phyloP scores from a whole-genome alignment of 2,329 filamentous ascomycete species.

The Aspergillus alliaceus region DNA sequence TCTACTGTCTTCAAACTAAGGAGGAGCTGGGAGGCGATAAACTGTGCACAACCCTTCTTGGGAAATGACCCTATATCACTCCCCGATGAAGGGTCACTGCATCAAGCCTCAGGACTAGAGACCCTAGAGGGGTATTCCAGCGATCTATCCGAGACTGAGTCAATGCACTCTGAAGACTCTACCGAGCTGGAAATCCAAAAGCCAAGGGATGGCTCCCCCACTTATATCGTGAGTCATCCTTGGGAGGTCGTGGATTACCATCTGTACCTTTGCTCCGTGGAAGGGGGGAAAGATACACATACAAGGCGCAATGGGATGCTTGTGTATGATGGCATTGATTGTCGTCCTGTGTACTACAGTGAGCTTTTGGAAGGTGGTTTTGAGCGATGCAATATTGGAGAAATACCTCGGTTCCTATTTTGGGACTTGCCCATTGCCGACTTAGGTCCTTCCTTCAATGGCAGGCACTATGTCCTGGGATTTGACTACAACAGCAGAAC shows the following conservation, averaged over 20 bases:
- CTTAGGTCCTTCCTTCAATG: constrained; percentile 12
- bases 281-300: constrained; percentile 18
- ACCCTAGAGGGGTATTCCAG: constrained; percentile 3
- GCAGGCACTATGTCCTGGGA: constrained; percentile 27
- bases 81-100: not conserved
- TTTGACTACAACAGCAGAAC: constrained; percentile 23
- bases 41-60: constrained; percentile 3
- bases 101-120: constrained; percentile 2
- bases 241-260: constrained; percentile 35
- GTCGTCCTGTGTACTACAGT: constrained; percentile 21
- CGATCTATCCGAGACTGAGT: constrained; percentile 3
- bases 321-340: constrained; percentile 26
- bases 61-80: constrained; percentile 1
- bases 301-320: constrained; percentile 22
- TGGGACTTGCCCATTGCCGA: constrained; percentile 25
- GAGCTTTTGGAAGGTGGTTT: constrained; percentile 19
- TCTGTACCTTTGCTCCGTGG: constrained; percentile 29
- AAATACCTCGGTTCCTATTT: constrained; percentile 21
- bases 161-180: not conserved
- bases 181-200: not conserved
- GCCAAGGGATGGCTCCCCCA: constrained; percentile 1
- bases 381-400: constrained; percentile 11
- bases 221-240: constrained; percentile 23
- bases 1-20: constrained; percentile 21
- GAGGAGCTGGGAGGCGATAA: constrained; percentile 14